phyloP scores from a whole-genome alignment of 148 eudicot species.

The Rhododendron williamsianum region DNA sequence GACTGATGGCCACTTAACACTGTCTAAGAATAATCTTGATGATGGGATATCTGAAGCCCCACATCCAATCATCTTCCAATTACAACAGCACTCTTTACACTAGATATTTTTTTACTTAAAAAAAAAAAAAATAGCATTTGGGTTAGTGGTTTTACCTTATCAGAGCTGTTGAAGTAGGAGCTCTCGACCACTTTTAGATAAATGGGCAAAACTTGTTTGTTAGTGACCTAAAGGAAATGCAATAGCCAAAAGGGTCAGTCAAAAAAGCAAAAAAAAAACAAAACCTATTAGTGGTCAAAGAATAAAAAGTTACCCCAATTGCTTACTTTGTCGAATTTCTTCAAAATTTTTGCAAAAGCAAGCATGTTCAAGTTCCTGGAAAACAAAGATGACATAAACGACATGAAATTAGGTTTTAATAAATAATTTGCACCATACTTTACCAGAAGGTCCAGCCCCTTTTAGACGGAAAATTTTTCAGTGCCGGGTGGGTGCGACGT shows the following conservation, averaged over 20 bases:
- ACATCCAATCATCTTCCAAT: conserved; percentile 33
- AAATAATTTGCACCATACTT: background rate
- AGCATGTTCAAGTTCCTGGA: conserved; percentile 95
- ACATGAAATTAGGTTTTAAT: background rate
- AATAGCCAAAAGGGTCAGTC: background rate
- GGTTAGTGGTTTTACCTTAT: conserved; percentile 52
- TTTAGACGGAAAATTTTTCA: no score
- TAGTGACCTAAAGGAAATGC: conserved; percentile 62
- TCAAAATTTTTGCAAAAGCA: conserved; percentile 80
- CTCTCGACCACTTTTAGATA: conserved; percentile 84
- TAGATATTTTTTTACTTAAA: background rate
- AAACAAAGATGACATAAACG: conserved; percentile 1
- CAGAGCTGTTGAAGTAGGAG: conserved; percentile 90
- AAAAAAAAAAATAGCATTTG: background rate
- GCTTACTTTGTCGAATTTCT: conserved; percentile 95
- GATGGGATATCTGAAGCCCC: conserved; percentile 22
- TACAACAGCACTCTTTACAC: background rate
- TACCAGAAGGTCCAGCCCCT: background rate
- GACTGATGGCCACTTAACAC: conserved; percentile 38
- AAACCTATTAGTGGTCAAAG: background rate
- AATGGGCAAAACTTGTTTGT: conserved; percentile 74
- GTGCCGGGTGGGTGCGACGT: no score
- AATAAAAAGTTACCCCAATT: background rate
- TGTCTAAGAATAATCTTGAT: conserved; percentile 33
- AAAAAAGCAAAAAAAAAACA: background rate